phyloP scores from a whole-genome alignment of 2,329 filamentous ascomycete species.

The Niveomyces coronatus region DNA sequence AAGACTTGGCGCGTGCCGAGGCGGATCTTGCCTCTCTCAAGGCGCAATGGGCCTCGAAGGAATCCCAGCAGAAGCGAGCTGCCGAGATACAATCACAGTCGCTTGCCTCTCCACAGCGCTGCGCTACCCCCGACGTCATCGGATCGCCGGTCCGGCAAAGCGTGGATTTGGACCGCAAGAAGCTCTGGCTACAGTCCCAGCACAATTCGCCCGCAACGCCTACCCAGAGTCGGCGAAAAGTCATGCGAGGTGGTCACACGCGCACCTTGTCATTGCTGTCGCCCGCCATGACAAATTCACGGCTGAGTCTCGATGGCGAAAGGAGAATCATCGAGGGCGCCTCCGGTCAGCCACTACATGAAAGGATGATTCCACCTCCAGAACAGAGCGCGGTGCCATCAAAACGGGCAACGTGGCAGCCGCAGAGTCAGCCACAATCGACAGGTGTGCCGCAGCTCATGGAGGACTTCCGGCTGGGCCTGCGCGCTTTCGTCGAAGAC shows the following conservation, averaged over 20 bases:
- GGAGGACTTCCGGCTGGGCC: constrained; percentile 76
- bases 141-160: constrained; percentile 28
- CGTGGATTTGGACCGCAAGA: constrained; percentile 63
- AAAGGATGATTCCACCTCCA: constrained; percentile 20
- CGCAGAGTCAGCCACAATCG: constrained; percentile 34
- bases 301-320: constrained; percentile 34
- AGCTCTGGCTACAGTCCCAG: constrained; percentile 49
- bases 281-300: constrained; percentile 40
- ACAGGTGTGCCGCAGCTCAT: constrained; percentile 64
- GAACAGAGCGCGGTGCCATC: constrained; percentile 28
- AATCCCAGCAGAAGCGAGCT: constrained; percentile 64
- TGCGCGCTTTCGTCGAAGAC: constrained; percentile 94
- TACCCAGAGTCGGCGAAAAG: constrained; percentile 40
- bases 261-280: constrained; percentile 71
- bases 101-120: constrained; percentile 24
- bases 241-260: constrained; percentile 58
- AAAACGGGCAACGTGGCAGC: constrained; percentile 52
- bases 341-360: not conserved
- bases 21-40: constrained; percentile 66
- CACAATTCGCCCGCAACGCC: constrained; percentile 23
- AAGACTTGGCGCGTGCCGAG: constrained; percentile 81
- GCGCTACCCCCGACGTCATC: constrained; percentile 18
- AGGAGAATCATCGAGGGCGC: constrained; percentile 4
- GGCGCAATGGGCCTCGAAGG: constrained; percentile 69
- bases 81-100: constrained; percentile 49